These are phyloP conservation scores for Yamadazyma triangularis DNA, from an alignment of 1,139 yeast species.

Conservation along the genomic window DNA sequence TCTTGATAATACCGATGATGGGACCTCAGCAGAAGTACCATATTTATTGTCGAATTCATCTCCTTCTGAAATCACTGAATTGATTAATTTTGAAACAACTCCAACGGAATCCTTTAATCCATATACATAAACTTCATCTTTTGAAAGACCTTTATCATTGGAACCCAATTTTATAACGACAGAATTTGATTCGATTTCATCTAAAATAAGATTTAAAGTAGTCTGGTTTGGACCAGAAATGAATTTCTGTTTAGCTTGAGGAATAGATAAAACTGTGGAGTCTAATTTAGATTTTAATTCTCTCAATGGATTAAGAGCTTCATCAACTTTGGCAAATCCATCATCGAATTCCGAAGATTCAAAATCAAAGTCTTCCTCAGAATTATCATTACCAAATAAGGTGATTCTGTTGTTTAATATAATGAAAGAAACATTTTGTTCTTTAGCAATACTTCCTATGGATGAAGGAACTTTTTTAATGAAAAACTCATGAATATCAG, in stretches of 20 bases:
- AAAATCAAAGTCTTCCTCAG: conserved; percentile 24
- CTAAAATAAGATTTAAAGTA: conserved; percentile 49
- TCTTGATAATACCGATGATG: conserved; percentile 65
- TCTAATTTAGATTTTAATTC: conserved; percentile 52
- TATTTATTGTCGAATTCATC: conserved; percentile 60
- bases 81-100: conserved; percentile 49
- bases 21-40: conserved; percentile 48
- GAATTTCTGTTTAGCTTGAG: conserved; percentile 53
- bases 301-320: conserved; percentile 53
- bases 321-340: conserved; percentile 45
- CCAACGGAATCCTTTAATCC: conserved; percentile 61
- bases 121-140: conserved; percentile 55
- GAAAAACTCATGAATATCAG: conserved; percentile 70
- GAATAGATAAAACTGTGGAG: conserved; percentile 48
- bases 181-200: conserved; percentile 33
- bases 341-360: conserved; percentile 17
- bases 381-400: conserved; percentile 26
- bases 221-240: conserved; percentile 56
- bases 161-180: conserved; percentile 39
- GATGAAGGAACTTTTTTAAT: conserved; percentile 46
- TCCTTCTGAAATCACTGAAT: conserved; percentile 56
- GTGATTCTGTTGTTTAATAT: conserved; percentile 45
- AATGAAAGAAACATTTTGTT: conserved; percentile 51
- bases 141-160: conserved; percentile 36
- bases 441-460: conserved; percentile 42